phyloP scores from a whole-genome alignment of 257 asterid species.

The Solanum appendiculatum region DNA sequence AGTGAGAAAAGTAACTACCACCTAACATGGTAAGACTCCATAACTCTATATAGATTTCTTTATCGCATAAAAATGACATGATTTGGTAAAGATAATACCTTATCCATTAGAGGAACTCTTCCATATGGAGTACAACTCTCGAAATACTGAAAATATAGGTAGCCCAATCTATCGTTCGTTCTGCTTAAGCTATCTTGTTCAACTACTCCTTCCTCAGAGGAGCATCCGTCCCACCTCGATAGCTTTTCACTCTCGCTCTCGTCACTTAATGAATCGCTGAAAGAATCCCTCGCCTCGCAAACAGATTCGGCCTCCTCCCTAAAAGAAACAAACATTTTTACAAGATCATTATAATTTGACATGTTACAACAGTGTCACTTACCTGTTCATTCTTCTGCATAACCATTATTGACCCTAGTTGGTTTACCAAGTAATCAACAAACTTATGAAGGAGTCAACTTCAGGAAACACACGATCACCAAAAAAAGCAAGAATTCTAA shows the following conservation, averaged over 20 bases:
- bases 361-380: not conserved
- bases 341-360: not conserved
- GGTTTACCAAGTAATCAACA: not conserved
- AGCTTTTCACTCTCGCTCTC: conserved; percentile 65
- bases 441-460: not conserved
- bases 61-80: not conserved
- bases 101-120: conserved; percentile 61
- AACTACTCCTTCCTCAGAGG: conserved; percentile 48
- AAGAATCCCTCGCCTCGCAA: conserved; percentile 58
- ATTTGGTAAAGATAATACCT: conserved; percentile 27
- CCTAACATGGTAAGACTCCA: not conserved
- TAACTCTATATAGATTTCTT: not conserved
- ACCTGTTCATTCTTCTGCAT: not conserved
- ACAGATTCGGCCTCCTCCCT: conserved; percentile 42
- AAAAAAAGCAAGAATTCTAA: not conserved
- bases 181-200: conserved; percentile 31
- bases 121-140: conserved; percentile 62
- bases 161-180: conserved; percentile 28
- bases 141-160: conserved; percentile 48
- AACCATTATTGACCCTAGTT: not conserved
- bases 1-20: not conserved
- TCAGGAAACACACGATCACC: not conserved
- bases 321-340: not conserved
- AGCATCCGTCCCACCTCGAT: conserved; percentile 64
- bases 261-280: conserved; percentile 58